Evolutionary conservation across 2,329 filamentous ascomycete genomes (phyloP).

Genomic region (Arthrobotrys sinensis): DNA sequence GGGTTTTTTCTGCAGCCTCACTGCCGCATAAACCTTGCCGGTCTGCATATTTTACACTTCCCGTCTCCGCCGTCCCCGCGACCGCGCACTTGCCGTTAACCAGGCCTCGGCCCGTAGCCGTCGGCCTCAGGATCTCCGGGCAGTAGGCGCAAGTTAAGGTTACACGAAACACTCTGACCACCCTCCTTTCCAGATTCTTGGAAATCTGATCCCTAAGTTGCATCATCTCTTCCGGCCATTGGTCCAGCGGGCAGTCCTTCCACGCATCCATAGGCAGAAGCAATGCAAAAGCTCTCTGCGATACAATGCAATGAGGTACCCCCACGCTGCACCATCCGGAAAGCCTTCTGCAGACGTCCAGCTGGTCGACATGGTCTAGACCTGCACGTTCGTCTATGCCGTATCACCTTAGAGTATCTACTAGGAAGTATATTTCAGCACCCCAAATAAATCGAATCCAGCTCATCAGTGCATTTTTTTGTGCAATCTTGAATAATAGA

Average conservation of each 20-base stretch:
- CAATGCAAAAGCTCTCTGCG: conserved; percentile 11
- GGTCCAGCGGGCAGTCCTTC: conserved; percentile 6
- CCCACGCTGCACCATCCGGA: conserved; percentile 24
- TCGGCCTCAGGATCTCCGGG: conserved; percentile 26
- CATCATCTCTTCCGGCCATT: conserved; percentile 24
- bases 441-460: background rate
- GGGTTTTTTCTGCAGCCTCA: background rate
- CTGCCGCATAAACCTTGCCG: conserved; percentile 12
- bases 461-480: conserved; percentile 26
- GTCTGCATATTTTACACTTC: background rate
- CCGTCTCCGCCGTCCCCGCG: background rate
- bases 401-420: conserved; percentile 2
- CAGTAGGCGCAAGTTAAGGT: conserved; percentile 21
- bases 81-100: conserved; percentile 21
- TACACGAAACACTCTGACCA: conserved; percentile 20
- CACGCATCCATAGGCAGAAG: conserved; percentile 5
- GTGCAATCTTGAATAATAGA: conserved; percentile 15
- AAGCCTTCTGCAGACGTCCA: background rate
- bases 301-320: conserved; percentile 24
- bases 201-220: background rate
- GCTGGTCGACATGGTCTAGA: background rate
- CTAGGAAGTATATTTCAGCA: background rate
- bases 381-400: conserved; percentile 26
- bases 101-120: conserved; percentile 26
- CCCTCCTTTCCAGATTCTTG: conserved; percentile 23